phyloP scores from a whole-genome alignment of 2,329 filamentous ascomycete species.

The Colletotrichum liriopes region DNA sequence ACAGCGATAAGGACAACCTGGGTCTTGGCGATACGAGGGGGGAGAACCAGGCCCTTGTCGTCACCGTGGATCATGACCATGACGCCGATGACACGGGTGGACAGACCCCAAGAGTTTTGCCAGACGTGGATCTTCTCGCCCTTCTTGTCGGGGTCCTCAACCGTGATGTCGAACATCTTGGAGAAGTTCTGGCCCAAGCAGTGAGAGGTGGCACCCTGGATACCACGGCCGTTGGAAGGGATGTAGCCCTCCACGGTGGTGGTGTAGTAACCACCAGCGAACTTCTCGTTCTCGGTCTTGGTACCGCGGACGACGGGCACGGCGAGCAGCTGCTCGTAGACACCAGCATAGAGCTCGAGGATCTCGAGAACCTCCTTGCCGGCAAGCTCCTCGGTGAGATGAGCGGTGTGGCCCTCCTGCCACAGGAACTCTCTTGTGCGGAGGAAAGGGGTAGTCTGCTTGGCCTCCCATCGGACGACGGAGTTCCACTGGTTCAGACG shows the following conservation, averaged over 20 bases:
- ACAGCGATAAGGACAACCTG: constrained; percentile 93
- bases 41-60: constrained; percentile 94
- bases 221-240: constrained; percentile 93
- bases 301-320: constrained; percentile 93
- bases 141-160: constrained; percentile 90
- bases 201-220: constrained; percentile 96
- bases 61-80: constrained; percentile 99
- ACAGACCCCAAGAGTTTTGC: constrained; percentile 99
- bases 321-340: constrained; percentile 94
- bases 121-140: constrained; percentile 89
- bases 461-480: constrained; percentile 94
- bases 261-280: constrained; percentile 96
- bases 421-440: constrained; percentile 96
- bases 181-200: constrained; percentile 97
- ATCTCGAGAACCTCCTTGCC: constrained; percentile 92
- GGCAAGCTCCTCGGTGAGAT: constrained; percentile 86
- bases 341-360: constrained; percentile 89
- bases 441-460: constrained; percentile 90
- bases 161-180: constrained; percentile 99
- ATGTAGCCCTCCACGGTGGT: constrained; percentile 98
- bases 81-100: constrained; percentile 96
- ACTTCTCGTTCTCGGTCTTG: constrained; percentile 99
- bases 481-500: constrained; percentile 99
- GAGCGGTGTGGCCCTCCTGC: constrained; percentile 96
- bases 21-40: constrained; percentile 88